Percentiles rank a stretch among this genome's conserved stretches.
Conservation (phyloP, 2,329 filamentous ascomycete species). For the Talaromyces sp. region DNA sequence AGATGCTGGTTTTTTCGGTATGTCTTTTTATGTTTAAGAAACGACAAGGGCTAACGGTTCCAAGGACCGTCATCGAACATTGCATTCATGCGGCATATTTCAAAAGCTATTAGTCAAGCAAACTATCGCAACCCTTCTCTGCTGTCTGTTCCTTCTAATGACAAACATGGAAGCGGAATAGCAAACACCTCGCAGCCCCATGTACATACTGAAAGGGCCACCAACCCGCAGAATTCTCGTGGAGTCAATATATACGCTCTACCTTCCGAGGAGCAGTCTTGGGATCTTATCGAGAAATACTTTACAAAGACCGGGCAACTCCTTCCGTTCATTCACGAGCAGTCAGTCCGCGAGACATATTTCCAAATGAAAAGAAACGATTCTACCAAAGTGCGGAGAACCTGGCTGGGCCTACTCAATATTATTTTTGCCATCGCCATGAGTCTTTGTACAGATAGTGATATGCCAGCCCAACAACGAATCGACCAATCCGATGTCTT, state of each 20-base stretch:
- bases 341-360: conserved; percentile 31
- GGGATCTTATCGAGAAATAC: conserved; percentile 29
- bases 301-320: conserved; percentile 34
- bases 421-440: conserved; percentile 47
- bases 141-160: conserved; percentile 1
- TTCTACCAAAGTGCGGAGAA: conserved; percentile 36
- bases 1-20: conserved; percentile 31
- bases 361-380: conserved; percentile 23
- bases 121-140: conserved; percentile 1
- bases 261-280: conserved; percentile 25
- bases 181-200: neutral
- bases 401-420: conserved; percentile 49
- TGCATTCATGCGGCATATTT: conserved; percentile 35
- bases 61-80: conserved; percentile 40
- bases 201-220: neutral
- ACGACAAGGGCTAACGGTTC: neutral
- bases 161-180: neutral
- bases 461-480: conserved; percentile 29
- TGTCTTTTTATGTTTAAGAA: neutral
- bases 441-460: conserved; percentile 26
- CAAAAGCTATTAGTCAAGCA: conserved; percentile 21
- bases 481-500: conserved; percentile 41
- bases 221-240: neutral
- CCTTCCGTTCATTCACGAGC: conserved; percentile 37
- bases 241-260: conserved; percentile 26